Percentiles rank a stretch among this genome's conserved stretches.
These are phyloP conservation scores for Cronartium quercuum DNA, from an alignment of 1,284 basidiomycete genomes.

Conservation along the genomic window DNA sequence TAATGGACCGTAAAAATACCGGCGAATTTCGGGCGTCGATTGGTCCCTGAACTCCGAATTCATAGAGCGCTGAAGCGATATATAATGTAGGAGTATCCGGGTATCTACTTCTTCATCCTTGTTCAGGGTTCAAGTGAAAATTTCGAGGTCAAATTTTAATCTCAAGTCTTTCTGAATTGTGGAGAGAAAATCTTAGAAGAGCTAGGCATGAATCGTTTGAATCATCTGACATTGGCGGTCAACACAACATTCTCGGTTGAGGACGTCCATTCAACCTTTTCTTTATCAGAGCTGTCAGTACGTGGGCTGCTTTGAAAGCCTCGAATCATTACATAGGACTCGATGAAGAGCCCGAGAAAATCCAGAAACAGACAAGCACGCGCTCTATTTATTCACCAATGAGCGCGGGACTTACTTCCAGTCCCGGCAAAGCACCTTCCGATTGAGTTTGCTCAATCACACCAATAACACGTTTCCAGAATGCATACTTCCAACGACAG, in stretches of 20 bases:
- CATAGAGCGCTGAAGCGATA: slow-evolving; percentile 8
- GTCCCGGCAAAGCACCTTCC: background rate
- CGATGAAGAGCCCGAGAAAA: too few species aligned
- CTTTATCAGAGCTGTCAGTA: too few species aligned
- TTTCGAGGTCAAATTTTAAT: too few species aligned
- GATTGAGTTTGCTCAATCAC: background rate
- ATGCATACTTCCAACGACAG: slow-evolving; percentile 9
- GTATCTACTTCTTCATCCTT: slow-evolving; percentile 29
- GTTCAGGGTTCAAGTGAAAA: background rate
- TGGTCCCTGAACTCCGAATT: background rate
- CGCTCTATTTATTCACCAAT: background rate
- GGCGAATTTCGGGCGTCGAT: background rate
- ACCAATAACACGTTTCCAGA: slow-evolving; percentile 25
- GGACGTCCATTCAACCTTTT: too few species aligned
- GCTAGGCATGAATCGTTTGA: too few species aligned
- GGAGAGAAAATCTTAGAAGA: too few species aligned
- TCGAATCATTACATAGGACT: too few species aligned
- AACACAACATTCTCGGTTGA: too few species aligned
- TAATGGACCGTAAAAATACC: slow-evolving; percentile 26
- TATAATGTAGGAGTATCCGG: slow-evolving; percentile 26
- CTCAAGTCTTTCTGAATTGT: too few species aligned
- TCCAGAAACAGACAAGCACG: too few species aligned
- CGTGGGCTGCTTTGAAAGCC: too few species aligned
- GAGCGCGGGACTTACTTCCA: background rate
- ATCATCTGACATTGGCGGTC: too few species aligned